Base-by-base conservation (phyloP, 345 rosid genomes). In the Cardamine occulta region DNA sequence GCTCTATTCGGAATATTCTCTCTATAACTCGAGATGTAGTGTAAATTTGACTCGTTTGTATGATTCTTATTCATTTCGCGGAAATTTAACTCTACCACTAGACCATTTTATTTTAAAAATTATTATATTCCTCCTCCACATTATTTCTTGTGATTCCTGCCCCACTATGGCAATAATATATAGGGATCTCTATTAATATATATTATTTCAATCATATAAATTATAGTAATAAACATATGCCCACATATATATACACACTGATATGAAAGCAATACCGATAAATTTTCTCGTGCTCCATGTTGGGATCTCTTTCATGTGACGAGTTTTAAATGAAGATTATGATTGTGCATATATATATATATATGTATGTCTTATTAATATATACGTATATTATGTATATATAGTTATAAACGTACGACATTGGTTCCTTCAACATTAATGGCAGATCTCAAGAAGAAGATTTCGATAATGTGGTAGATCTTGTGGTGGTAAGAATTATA, bases 371-470 rank as follows among this genome's bases (percentile, higher is more conserved):
- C 12, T 45, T n/a, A 28, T 12, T 28, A 52, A 8, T 19, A 17
- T 26, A 28, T 28, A 60, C 44, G 18, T 14, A 21, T 42, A 51
- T 37, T 60, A 53, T 53, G 55, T 57, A 28, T 37, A 71, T 70
- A 17, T 17, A n/a, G 23, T 47, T 47, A 17, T 47, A 70, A 71
- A 78, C 78, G 81, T 83, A 81, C 84, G 82, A 76, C 85, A 82
- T 69, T 66, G 75, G 54, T 81, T 85, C 84, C 86, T 73, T 81
- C 72, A 81, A 76, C 68, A 63, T 73, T 71, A 78, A 74, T 77
- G 82, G 60, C 76, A 84, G 86, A 85, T 84, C 86, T 82, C 84
- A 73, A 75, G 40, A 80, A 68, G 34, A 66, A 60, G 70, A 67
- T 67, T 72, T 83, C 76, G 81, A 75, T 72, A 80, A 68, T 78